These are phyloP conservation scores for Ustilago trichophora DNA, from an alignment of 1,284 basidiomycete species.

Conservation along the genomic window DNA sequence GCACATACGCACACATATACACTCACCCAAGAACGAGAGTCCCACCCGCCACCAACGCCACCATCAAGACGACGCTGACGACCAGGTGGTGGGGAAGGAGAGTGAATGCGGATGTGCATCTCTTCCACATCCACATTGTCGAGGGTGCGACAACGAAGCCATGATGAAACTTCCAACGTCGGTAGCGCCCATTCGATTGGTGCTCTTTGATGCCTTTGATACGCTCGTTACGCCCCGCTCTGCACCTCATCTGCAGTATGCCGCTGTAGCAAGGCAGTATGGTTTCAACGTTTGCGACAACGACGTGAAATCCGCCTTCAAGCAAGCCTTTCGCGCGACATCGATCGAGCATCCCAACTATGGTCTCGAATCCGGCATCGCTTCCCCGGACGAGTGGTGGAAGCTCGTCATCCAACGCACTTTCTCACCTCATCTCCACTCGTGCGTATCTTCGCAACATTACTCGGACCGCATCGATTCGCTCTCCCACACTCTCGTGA, in stretches of 20 bases:
- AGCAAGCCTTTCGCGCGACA: constrained; percentile 38
- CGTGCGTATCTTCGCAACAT: constrained; percentile 1
- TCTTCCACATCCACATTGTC: too few species aligned
- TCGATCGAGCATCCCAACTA: constrained; percentile 41
- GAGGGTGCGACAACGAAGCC: too few species aligned
- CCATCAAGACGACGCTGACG: too few species aligned
- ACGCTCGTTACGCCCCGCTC: constrained; percentile 40
- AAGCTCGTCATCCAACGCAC: constrained; percentile 41
- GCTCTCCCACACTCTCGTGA: constrained; percentile 28
- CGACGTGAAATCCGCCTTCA: constrained; percentile 34
- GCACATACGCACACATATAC: too few species aligned
- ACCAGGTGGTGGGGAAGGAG: too few species aligned
- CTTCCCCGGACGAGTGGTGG: constrained; percentile 52
- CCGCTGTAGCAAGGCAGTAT: constrained; percentile 19
- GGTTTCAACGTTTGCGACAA: constrained; percentile 19
- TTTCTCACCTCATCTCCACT: constrained; percentile 20
- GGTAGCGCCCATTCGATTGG: constrained; percentile 25
- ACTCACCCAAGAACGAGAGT: too few species aligned
- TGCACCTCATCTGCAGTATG: constrained; percentile 51
- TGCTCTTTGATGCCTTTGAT: constrained; percentile 56
- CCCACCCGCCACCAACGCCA: too few species aligned
- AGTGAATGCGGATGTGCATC: too few species aligned
- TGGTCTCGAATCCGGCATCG: constrained; percentile 33
- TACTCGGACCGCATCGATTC: constrained; percentile 2
- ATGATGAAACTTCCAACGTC: constrained; percentile 13